phyloP scores from a whole-genome alignment of 225 moss, liverwort and hornwort species.

The Anthoceros angustus region DNA sequence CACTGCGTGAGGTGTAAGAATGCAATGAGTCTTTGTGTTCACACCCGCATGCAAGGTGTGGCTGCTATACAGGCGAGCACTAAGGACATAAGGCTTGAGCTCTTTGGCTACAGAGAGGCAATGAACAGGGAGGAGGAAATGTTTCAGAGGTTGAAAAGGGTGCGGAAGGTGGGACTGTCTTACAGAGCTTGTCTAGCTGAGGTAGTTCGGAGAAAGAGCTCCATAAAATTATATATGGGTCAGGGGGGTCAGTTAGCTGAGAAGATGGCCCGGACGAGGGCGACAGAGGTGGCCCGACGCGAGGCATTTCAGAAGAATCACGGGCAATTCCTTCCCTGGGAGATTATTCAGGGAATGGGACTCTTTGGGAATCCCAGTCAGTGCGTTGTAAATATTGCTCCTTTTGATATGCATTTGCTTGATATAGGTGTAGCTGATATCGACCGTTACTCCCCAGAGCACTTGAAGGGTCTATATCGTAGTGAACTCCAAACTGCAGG shows the following conservation, averaged over 20 bases:
- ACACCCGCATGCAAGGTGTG: conserved; percentile 70
- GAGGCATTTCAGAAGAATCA: conserved; percentile 74
- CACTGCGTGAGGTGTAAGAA: conserved; percentile 87
- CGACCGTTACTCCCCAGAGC: conserved; percentile 85
- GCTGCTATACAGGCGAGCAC: conserved; percentile 83
- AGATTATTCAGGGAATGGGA: conserved; percentile 73
- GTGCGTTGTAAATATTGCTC: conserved; percentile 94
- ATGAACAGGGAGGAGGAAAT: conserved; percentile 63
- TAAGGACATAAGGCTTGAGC: conserved; percentile 81
- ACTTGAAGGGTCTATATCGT: conserved; percentile 53
- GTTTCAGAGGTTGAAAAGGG: conserved; percentile 59
- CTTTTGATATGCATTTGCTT: conserved; percentile 68
- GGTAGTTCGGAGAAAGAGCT: conserved; percentile 69
- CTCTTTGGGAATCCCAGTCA: conserved; percentile 87
- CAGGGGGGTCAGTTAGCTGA: conserved; percentile 97
- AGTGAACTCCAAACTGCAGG: not conserved
- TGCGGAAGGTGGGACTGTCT: conserved; percentile 76
- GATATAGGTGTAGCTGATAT: conserved; percentile 78
- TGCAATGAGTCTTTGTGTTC: conserved; percentile 72
- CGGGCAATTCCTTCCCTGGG: conserved; percentile 60
- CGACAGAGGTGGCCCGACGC: conserved; percentile 66
- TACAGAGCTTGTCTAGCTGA: conserved; percentile 97
- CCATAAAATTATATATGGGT: conserved; percentile 95
- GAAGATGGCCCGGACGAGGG: conserved; percentile 89
- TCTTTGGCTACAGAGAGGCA: conserved; percentile 84